Base-by-base conservation (phyloP, 139 green algal genomes). In the Picochlorum sp. region DNA sequence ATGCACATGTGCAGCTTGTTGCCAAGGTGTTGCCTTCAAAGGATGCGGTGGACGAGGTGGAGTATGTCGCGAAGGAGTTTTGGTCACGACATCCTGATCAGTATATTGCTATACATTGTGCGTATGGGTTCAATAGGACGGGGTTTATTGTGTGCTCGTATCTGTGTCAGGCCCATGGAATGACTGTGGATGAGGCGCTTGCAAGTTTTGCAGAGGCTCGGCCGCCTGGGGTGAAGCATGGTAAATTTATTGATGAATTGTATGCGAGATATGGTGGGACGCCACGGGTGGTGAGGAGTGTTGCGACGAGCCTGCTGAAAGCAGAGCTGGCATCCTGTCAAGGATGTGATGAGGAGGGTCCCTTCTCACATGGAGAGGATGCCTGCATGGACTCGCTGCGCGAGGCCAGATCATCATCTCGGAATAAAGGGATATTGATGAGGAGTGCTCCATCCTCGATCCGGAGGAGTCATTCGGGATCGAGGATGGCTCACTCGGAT, bases 51-150 rank as follows among this genome's bases (percentile, higher is more conserved):
- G 57, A 82, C 24, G 49, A 80, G 52, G 85, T 90, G 18, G 62
- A 75, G 21, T 41, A 69, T 11, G 66, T 72, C 8, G 83, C 83
- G 0, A 57, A 68, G 4, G 24, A 57, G 3, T 91, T 83, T 68
- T 92, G 82, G 82, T 28, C 15, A 0, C 5, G 49, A 3, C 62
- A 81, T 44, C 81, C 80, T 1, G 68, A 81, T 31, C 21, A 79
- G 3, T 84, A 86, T 72, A 85, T 94, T 26, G 86, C 81, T 21
- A 85, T 94, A 15, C 88, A 95, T 75, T 95, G 88, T 65, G 82
- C 86, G 7, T 95, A 94, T 65, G 86, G 88, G 26, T 95, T 92
- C 80, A 95, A 95, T 66, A 75, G 88, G 41, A 95, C 88, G 3
- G 88, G 88, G 41, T 95, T 95, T 80, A 81, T 94, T 57, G 51